Evolutionary conservation across 2,329 filamentous ascomycete genomes (phyloP).

Genomic region (Calonectria multiphialidica): DNA sequence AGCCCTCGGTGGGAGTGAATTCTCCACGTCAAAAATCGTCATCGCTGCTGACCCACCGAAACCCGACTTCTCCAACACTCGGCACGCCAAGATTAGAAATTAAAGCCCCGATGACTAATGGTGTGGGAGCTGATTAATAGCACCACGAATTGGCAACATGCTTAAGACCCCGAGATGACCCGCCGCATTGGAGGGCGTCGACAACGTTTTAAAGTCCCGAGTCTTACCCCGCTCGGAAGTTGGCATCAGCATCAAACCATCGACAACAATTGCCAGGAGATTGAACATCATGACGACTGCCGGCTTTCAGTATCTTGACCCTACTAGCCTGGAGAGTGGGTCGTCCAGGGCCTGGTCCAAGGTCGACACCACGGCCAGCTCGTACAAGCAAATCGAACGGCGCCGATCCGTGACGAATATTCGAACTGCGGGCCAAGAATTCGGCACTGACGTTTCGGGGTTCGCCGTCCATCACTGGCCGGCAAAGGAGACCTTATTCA

Average conservation of each 20-base stretch:
- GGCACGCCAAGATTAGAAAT: neutral
- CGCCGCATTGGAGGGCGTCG: neutral
- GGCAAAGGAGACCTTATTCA: constrained; percentile 66
- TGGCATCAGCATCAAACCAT: neutral
- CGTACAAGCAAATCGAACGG: constrained; percentile 32
- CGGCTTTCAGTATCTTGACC: constrained; percentile 25
- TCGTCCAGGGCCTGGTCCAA: constrained; percentile 33
- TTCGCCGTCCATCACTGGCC: constrained; percentile 41
- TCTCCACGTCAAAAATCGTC: neutral
- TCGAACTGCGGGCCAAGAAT: constrained; percentile 28
- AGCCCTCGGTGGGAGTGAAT: neutral
- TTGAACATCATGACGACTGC: constrained; percentile 23
- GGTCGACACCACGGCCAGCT: constrained; percentile 38
- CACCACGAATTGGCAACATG: neutral
- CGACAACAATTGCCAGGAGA: neutral
- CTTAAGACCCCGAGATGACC: constrained; percentile 1
- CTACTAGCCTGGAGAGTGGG: constrained; percentile 12
- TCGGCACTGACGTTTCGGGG: constrained; percentile 40
- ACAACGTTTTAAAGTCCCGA: neutral
- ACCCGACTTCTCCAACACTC: neutral
- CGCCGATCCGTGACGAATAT: constrained; percentile 40
- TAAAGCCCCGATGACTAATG: neutral
- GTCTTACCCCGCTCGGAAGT: neutral
- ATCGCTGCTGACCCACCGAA: neutral
- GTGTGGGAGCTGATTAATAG: constrained; percentile 1